Conservation (phyloP, 805 yeast genomes). For the Myxozyma sirexii region DNA sequence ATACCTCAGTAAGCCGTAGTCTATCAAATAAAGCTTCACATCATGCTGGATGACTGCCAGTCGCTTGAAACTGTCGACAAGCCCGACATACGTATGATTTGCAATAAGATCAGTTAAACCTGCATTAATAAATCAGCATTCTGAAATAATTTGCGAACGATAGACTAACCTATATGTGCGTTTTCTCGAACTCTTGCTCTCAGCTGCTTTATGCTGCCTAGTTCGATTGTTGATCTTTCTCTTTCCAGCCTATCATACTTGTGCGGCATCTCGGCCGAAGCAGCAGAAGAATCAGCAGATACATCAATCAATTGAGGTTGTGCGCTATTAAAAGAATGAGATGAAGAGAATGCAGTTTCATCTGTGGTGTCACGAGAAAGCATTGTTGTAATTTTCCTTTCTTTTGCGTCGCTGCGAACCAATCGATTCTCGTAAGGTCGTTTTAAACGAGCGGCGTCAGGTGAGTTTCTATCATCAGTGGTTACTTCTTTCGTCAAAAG, state of each 20-base stretch:
- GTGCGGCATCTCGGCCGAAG: not conserved
- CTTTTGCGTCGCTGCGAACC: slow-evolving; percentile 44
- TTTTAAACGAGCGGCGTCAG: not conserved
- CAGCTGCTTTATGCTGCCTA: slow-evolving; percentile 63
- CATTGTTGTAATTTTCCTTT: slow-evolving; percentile 54
- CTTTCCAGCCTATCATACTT: slow-evolving; percentile 15
- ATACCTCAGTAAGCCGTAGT: slow-evolving; percentile 66
- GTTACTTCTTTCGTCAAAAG: slow-evolving; percentile 44
- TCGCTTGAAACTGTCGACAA: slow-evolving; percentile 71
- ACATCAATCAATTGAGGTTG: not conserved
- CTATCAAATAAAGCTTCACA: slow-evolving; percentile 73
- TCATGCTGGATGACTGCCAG: slow-evolving; percentile 85
- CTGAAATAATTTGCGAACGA: not conserved
- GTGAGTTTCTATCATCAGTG: not conserved
- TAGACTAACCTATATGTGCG: slow-evolving; percentile 17
- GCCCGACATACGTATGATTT: slow-evolving; percentile 74
- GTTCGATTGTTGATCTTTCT: slow-evolving; percentile 47
- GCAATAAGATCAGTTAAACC: slow-evolving; percentile 68
- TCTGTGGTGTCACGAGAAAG: slow-evolving; percentile 18
- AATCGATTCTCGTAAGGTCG: slow-evolving; percentile 25
- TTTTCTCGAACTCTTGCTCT: slow-evolving; percentile 44
- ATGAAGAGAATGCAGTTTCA: no score
- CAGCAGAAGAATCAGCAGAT: not conserved
- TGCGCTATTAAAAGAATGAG: no score
- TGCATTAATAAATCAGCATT: slow-evolving; percentile 16